Evolutionary conservation across 2,329 filamentous ascomycete genomes (phyloP).

Genomic region (Colletotrichum limetticola): DNA sequence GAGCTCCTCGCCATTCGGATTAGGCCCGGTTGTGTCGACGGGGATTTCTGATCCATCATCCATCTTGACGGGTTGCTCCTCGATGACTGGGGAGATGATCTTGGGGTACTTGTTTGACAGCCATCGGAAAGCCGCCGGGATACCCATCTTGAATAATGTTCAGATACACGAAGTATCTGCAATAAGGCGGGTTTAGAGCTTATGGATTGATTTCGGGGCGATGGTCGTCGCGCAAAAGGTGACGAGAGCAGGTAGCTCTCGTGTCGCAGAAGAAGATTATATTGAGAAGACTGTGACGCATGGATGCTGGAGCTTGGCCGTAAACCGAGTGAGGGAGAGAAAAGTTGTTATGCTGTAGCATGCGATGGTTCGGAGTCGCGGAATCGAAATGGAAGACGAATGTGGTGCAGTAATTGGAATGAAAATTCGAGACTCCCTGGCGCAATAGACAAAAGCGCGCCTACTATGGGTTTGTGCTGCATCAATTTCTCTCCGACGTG

Average conservation of each 20-base stretch:
- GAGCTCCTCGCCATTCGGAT: slow-evolving; percentile 97
- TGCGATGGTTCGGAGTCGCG: neutral
- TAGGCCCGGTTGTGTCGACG: slow-evolving; percentile 83
- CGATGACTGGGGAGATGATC: slow-evolving; percentile 91
- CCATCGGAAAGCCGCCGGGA: slow-evolving; percentile 95
- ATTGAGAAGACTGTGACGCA: neutral
- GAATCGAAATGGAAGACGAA: neutral
- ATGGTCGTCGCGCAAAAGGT: neutral
- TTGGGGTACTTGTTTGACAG: slow-evolving; percentile 97
- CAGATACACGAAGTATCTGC: neutral
- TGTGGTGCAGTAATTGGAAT: neutral
- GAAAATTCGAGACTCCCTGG: neutral
- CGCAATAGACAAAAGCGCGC: neutral
- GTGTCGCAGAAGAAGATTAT: neutral
- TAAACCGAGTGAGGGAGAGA: neutral
- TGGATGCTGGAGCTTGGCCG: neutral
- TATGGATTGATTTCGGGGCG: neutral
- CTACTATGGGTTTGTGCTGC: neutral
- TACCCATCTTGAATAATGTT: slow-evolving; percentile 75
- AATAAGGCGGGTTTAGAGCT: neutral
- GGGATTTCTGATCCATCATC: slow-evolving; percentile 85
- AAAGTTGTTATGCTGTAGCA: neutral
- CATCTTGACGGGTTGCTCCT: slow-evolving; percentile 84
- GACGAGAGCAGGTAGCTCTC: neutral
- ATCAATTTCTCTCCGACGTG: neutral